These are phyloP conservation scores for Cyberlindnera meyerae DNA, from an alignment of 805 yeast genomes.

Conservation along the genomic window DNA sequence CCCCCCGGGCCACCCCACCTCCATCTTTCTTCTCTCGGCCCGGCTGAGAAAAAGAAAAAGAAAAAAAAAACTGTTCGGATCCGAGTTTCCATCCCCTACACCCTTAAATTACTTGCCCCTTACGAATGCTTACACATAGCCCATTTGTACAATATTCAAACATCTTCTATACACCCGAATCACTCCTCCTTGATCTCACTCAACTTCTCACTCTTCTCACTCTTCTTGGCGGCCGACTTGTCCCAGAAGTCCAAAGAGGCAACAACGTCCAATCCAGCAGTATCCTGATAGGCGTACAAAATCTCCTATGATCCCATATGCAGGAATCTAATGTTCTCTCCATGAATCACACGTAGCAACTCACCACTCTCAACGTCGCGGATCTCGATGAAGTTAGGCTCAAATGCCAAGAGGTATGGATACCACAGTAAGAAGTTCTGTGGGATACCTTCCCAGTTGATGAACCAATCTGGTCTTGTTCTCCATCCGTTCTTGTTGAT, in stretches of 20 bases:
- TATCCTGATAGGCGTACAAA: conserved; percentile 86
- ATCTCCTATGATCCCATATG: conserved; percentile 93
- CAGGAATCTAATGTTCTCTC: conserved; percentile 84
- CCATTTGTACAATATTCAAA: too few species aligned
- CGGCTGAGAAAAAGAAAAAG: too few species aligned
- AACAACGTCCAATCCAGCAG: conserved; percentile 85
- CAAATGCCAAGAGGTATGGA: conserved; percentile 90
- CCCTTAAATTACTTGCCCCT: too few species aligned
- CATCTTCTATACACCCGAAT: background rate
- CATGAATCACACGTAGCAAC: conserved; percentile 80
- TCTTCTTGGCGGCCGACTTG: conserved; percentile 24
- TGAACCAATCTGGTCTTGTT: conserved; percentile 86
- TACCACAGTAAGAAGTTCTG: conserved; percentile 89
- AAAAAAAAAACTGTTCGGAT: too few species aligned
- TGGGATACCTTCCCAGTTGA: conserved; percentile 96
- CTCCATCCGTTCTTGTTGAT: conserved; percentile 97
- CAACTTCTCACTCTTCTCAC: conserved; percentile 17
- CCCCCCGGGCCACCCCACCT: too few species aligned
- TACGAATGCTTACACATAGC: too few species aligned
- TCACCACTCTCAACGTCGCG: conserved; percentile 87
- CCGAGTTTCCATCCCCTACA: too few species aligned
- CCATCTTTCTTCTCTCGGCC: too few species aligned
- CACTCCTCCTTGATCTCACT: conserved; percentile 22
- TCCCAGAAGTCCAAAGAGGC: conserved; percentile 91
- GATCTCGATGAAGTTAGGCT: conserved; percentile 83